Evolutionary conservation across 352 stramenopile genomes (phyloP), one percentile per base, ranked within the genome.

Genomic region (Pythium rishiriense): DNA sequence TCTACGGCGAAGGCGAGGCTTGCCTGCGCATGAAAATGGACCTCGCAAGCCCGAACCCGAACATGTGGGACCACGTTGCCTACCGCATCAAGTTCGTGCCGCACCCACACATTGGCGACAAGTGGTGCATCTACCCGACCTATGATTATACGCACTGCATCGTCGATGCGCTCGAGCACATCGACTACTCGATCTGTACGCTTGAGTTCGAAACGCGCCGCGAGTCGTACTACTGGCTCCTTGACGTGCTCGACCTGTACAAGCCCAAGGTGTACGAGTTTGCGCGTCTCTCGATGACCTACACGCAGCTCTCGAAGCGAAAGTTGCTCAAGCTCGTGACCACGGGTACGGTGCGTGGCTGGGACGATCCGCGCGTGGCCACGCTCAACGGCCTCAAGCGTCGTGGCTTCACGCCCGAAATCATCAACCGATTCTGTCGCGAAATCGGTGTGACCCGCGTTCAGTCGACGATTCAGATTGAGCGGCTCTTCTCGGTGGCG

Each of bases 141-240:
- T 99, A 99, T 77, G 98, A 99, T 83, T 99, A 98, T 75, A 99
- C 97, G 63, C 98, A 99, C 83, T 99, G 97, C 78, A 98, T 99
- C 69, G 83, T 94, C 37, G 96, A 99, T 70, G 97, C 96, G 28
- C 77, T 99, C 15, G 98, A 99, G 80, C 91, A 99, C 75, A 98
- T 99, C 70, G 97, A 99, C 80, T 99, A 99, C 78, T 99, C 93
- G 52, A 99, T 99, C 66, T 99, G 98, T 79, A 99, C 97, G 37
- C 89, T 99, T 59, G 98, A 99, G 79, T 99, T 99, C 75, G 97
- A 99, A 81, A 99, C 94, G 21, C 87, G 97, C 15, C 88, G 97
- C 41, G 97, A 99, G 74, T 98, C 94, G 35, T 99, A 99, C 81
- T 99, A 99, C 81, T 99, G 98, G 97, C 90, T 99, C 47, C 80